Evolutionary conservation across 2,329 filamentous ascomycete genomes (phyloP), one percentile per base, ranked within the genome.

Genomic region (Lasiodiplodia sp.): DNA sequence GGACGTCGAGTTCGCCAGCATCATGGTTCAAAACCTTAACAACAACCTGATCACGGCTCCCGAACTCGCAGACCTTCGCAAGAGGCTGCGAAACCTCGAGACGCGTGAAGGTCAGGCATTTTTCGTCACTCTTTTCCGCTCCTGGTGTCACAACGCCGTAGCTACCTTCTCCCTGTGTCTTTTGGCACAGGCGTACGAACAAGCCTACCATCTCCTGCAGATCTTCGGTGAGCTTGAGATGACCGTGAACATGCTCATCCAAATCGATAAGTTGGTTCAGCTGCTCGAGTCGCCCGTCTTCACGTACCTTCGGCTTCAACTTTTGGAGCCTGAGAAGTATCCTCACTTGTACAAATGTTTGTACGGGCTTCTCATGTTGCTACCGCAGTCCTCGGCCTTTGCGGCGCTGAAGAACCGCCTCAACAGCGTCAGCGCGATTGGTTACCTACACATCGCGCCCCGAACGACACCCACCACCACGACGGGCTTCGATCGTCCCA

Each of bases 11-110:
- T 99, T 99, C 80, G 95, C 96, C 18, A 97, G 95, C 77, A 98
- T 99, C 74, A 99, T 99, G 96, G 94, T 99, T 37, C 96, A 99
- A 79, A 98, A 98, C 75, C 86, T 99, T 65, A 99, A 99, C 82
- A 99, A 99, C 80, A 99, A 99, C 75, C 89, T 99, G 67, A 97
- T 99, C 72, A 99, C 96, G 1, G 96, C 96, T 0, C 96, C 96
- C 0, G 94, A 99, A 79, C 84, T 99, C 37, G 89, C 93, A 1
- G 96, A 98, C 73, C 85, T 99, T 71, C 89, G 96, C 56, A 97
- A 97, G 79, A 86, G 96, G 53, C 83, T 99, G 63, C 87, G 96
- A 40, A 99, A 97, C 74, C 84, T 97, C 1, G 96, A 99, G 78
- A 93, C 91, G 11, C 70, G 92, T 90, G 96, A 99, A 72, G 96